Evolutionary conservation across 2,329 filamentous ascomycete genomes (phyloP).

Genomic region (Fusarium annulatum): DNA sequence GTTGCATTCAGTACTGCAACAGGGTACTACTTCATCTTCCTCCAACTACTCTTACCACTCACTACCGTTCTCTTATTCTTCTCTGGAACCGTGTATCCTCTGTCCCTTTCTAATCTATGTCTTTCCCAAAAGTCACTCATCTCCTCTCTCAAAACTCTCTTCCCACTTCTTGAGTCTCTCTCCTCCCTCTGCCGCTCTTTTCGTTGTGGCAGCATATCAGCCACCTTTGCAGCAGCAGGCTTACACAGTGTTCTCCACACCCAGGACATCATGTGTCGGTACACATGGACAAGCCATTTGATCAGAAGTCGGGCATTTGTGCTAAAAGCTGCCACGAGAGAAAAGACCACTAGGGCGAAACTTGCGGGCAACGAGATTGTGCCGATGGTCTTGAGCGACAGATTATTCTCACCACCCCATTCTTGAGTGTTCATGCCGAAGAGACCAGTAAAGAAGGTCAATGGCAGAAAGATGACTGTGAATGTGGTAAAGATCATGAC

Average conservation of each 20-base stretch:
- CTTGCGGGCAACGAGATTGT: constrained; percentile 61
- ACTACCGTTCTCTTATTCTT: constrained; percentile 48
- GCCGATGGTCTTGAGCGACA: constrained; percentile 59
- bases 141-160: constrained; percentile 43
- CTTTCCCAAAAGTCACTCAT: constrained; percentile 57
- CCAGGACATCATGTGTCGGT: constrained; percentile 29
- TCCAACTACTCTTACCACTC: constrained; percentile 21
- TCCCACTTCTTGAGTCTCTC: constrained; percentile 27
- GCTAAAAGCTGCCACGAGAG: constrained; percentile 68
- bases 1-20: neutral
- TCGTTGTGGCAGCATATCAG: constrained; percentile 30
- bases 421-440: constrained; percentile 74
- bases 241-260: constrained; percentile 38
- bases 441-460: constrained; percentile 73
- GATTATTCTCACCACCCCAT: constrained; percentile 64
- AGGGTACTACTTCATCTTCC: constrained; percentile 10
- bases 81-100: constrained; percentile 53
- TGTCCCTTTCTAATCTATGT: constrained; percentile 53
- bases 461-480: constrained; percentile 71
- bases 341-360: constrained; percentile 58
- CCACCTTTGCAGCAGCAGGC: constrained; percentile 32
- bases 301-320: constrained; percentile 53
- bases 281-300: constrained; percentile 36
- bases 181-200: constrained; percentile 36
- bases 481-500: constrained; percentile 75